phyloP scores from a whole-genome alignment of 805 yeast genomes.

The Candida ficus region DNA sequence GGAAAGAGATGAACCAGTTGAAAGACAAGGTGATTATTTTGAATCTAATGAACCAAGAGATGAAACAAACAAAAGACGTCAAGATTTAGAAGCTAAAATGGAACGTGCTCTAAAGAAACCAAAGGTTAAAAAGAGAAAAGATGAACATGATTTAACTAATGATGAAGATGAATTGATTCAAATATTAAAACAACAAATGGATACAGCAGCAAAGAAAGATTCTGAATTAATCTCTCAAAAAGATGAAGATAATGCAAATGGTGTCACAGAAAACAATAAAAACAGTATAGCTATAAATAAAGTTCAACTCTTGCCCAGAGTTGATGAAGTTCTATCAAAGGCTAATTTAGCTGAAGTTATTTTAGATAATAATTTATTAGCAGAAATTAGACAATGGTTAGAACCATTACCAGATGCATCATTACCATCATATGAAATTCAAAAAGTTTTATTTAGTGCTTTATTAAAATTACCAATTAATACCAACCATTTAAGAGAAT shows the following conservation, averaged over 20 bases:
- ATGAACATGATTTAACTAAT: constrained; percentile 91
- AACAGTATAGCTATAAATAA: constrained; percentile 51
- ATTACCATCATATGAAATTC: constrained; percentile 95
- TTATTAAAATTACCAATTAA: constrained; percentile 81
- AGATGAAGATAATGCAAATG: constrained; percentile 29
- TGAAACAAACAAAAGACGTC: constrained; percentile 46
- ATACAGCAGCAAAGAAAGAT: constrained; percentile 76
- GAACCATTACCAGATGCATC: constrained; percentile 98
- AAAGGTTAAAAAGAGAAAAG: constrained; percentile 58
- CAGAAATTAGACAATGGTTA: constrained; percentile 92
- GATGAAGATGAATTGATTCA: constrained; percentile 91
- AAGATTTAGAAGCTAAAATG: constrained; percentile 75
- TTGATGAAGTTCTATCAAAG: constrained; percentile 67
- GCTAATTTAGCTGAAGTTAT: constrained; percentile 88
- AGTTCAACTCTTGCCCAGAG: constrained; percentile 74
- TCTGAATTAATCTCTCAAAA: constrained; percentile 38
- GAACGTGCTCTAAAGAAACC: constrained; percentile 70
- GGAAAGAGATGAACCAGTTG: not conserved
- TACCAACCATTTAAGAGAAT: constrained; percentile 90
- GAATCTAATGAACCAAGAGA: constrained; percentile 16
- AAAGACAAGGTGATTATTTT: constrained; percentile 4
- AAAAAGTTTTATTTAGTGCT: constrained; percentile 75
- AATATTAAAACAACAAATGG: constrained; percentile 81
- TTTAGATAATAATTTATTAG: constrained; percentile 87
- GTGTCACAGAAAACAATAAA: not conserved